Evolutionary conservation across 345 rosid genomes (phyloP).

Genomic region (Euphorbia lathyris): DNA sequence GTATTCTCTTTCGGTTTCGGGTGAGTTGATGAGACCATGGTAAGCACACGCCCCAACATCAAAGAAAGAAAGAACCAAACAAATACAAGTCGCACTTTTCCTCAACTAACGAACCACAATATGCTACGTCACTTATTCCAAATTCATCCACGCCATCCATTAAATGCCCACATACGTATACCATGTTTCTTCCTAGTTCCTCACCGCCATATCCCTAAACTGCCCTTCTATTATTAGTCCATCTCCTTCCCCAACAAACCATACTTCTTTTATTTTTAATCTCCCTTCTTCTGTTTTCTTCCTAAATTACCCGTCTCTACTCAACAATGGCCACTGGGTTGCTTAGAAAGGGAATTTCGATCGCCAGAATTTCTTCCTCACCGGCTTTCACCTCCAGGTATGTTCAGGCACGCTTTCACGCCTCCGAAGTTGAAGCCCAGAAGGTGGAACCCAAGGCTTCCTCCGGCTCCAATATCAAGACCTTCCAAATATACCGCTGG

Average conservation of each 20-base stretch:
- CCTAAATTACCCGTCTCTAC: no score
- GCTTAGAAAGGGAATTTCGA: slow-evolving; percentile 17
- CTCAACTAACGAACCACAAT: neutral
- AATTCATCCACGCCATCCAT: slow-evolving; percentile 6
- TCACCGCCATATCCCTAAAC: slow-evolving; percentile 1
- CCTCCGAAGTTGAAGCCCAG: slow-evolving; percentile 52
- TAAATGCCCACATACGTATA: neutral
- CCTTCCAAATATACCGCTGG: slow-evolving; percentile 94
- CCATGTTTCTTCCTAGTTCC: neutral
- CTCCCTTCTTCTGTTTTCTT: no score
- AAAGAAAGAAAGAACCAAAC: neutral
- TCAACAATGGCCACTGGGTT: slow-evolving; percentile 19
- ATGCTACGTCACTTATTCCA: slow-evolving; percentile 13
- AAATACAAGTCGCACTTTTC: neutral
- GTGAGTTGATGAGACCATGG: neutral
- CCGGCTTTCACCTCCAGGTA: slow-evolving; percentile 25
- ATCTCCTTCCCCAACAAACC: neutral
- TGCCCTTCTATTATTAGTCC: neutral
- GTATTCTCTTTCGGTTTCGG: no score
- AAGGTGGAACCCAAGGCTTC: slow-evolving; percentile 37
- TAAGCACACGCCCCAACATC: neutral
- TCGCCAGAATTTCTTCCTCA: slow-evolving; percentile 13
- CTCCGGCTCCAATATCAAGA: slow-evolving; percentile 39
- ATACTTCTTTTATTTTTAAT: no score
- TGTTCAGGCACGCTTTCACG: slow-evolving; percentile 39